Evolutionary conservation across 139 green algal genomes (phyloP).

Genomic region (Tetradesmus obliquus): DNA sequence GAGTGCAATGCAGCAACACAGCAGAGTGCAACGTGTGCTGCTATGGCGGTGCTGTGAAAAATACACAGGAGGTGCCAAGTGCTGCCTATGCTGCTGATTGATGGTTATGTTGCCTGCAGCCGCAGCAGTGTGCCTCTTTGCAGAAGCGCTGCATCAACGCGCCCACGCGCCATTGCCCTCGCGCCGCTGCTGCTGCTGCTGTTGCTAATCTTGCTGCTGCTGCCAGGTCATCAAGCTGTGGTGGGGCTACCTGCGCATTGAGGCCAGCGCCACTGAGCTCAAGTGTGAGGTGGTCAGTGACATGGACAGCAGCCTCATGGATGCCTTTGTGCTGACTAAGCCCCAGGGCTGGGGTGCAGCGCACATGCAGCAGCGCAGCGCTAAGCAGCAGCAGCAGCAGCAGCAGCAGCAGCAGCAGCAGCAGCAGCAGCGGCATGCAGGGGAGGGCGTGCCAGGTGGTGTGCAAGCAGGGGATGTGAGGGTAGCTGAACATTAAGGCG

Average conservation of each 20-base stretch:
- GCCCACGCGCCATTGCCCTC: background rate
- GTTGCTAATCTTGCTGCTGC: background rate
- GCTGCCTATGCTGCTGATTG: too few relatives aligned
- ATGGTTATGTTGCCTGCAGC: too few relatives aligned
- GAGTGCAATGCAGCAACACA: too few relatives aligned
- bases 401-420: background rate
- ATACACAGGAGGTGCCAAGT: too few relatives aligned
- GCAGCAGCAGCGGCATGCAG: background rate
- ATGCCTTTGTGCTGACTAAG: constrained; percentile 58
- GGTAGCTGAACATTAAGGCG: background rate
- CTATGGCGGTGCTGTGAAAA: too few relatives aligned
- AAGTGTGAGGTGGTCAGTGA: constrained; percentile 50
- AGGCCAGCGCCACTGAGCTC: constrained; percentile 55
- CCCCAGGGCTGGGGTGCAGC: constrained; percentile 23
- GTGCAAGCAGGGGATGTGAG: background rate
- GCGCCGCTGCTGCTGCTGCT: constrained; percentile 15
- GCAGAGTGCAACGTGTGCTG: too few relatives aligned
- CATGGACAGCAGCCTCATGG: constrained; percentile 55
- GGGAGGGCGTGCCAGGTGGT: background rate
- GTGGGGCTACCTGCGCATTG: constrained; percentile 65
- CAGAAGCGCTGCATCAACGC: too few relatives aligned
- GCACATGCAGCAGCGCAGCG: constrained; percentile 32
- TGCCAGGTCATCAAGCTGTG: constrained; percentile 53
- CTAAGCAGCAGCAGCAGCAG: background rate
- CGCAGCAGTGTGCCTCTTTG: too few relatives aligned